Conservation (phyloP, 108 stramenopile species). For the Conticribra guillardii region DNA sequence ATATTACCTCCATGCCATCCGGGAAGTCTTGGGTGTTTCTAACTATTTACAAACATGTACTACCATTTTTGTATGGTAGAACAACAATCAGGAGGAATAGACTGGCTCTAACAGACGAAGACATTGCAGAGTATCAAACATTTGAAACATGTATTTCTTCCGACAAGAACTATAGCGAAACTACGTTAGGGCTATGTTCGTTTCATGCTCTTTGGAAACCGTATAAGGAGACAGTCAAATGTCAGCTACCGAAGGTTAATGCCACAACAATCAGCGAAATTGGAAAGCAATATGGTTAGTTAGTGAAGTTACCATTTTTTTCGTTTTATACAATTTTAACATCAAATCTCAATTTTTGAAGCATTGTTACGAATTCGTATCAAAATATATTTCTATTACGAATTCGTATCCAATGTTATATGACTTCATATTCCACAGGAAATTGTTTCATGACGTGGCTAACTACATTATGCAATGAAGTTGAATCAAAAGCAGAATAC, state of each 20-base stretch:
- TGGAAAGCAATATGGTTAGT: not conserved
- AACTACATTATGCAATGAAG: too few species aligned
- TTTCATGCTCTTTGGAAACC: conserved; percentile 19
- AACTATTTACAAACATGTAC: not conserved
- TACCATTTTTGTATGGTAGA: not conserved
- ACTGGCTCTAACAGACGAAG: conserved; percentile 12
- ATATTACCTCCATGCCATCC: conserved; percentile 6
- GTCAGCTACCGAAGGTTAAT: not conserved
- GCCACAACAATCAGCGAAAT: not conserved
- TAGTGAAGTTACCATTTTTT: too few species aligned
- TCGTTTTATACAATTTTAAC: too few species aligned
- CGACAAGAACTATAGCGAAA: not conserved
- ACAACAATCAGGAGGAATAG: not conserved
- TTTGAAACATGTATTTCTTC: not conserved
- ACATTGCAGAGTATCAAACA: conserved; percentile 2
- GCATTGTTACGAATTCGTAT: too few species aligned
- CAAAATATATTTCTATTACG: too few species aligned
- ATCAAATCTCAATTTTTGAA: too few species aligned
- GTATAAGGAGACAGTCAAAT: not conserved
- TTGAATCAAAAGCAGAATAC: too few species aligned
- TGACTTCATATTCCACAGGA: too few species aligned
- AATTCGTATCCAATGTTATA: too few species aligned
- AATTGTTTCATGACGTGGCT: too few species aligned
- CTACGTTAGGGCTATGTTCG: not conserved
- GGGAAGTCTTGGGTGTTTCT: conserved; percentile 7